Evolutionary conservation across 768 basidiomycete species (phyloP), one percentile per base, ranked within the genome.

Genomic region (Pulveroboletus sp.): DNA sequence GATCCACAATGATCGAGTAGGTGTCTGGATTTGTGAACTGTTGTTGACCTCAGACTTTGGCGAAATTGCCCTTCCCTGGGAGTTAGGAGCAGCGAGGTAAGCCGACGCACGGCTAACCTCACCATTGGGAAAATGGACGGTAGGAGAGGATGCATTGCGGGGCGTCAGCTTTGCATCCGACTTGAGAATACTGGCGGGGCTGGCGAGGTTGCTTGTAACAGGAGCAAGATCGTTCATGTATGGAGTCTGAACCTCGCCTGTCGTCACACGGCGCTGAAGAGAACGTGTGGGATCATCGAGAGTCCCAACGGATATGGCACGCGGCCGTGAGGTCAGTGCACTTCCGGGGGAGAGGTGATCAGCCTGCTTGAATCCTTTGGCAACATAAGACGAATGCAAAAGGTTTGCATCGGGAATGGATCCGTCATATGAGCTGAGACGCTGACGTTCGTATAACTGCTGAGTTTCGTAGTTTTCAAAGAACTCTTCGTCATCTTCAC

Each of bases 1-100:
- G 64, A 99, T 96, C 95, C 96, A 99, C 27, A 99, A 75, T 31
- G 92, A 94, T 44, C 96, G 85, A 10, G 95, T 95, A 32, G 96
- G 95, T 36, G 91, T 86, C 71, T 97, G 94, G 47, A 85, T 80
- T 62, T 93, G 89, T 11, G 82, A 80, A 32, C 80, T 75, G 38
- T 79, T 75, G 47, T 60, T 66, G 31, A 71, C 76, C 69, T 91
- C 88, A 35, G 84, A 77, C 68, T 91, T 93, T 21, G 90, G 90
- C 11, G 90, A 92, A 47, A 86, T 72, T n/a, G 88, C 82, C 43
- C 88, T 82, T 61, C 81, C 86, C 61, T 83, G 80, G 26, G 77
- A 76, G 40, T 76, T 76, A 26, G 86, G 84, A 9, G 88, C 83
- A 52, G 80, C 72, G 30, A 91, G 74, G 62, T 89, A 90, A 41